Percentiles rank a stretch among this genome's conserved stretches.
Evolutionary conservation across 345 rosid species (phyloP).

Genomic region (Triadica sebifera): DNA sequence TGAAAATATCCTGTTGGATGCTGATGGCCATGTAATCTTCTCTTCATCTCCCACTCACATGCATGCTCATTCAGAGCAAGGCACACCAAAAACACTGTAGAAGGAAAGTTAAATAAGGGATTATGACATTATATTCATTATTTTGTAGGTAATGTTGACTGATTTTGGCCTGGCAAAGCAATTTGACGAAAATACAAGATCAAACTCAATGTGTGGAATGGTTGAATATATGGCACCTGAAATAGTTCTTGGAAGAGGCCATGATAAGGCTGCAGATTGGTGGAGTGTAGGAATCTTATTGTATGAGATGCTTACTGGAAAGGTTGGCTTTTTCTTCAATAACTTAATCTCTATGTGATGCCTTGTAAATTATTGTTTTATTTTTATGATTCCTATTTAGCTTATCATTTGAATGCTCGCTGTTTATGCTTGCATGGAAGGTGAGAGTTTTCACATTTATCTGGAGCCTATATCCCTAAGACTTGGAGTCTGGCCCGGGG

Average conservation of each 20-base stretch:
- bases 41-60: constrained; percentile 20
- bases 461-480: background rate
- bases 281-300: constrained; percentile 91
- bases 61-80: background rate
- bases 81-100: background rate
- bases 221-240: constrained; percentile 97
- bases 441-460: background rate
- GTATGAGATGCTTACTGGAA: constrained; percentile 92
- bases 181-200: constrained; percentile 73
- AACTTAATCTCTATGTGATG: background rate
- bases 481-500: background rate
- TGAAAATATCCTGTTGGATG: constrained; percentile 82
- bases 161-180: constrained; percentile 94
- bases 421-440: background rate
- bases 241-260: constrained; percentile 83
- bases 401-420: background rate
- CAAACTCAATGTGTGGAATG: constrained; percentile 93
- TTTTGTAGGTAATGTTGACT: constrained; percentile 63
- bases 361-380: background rate
- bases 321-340: constrained; percentile 38
- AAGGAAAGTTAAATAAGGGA: background rate
- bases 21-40: constrained; percentile 71
- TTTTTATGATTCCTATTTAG: background rate
- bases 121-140: constrained; percentile 9
- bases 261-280: constrained; percentile 95